Percentiles rank a stretch among this genome's conserved stretches.
phyloP scores from a whole-genome alignment of 2,329 filamentous ascomycete genomes.

The Fusarium tanahbumbuense region DNA sequence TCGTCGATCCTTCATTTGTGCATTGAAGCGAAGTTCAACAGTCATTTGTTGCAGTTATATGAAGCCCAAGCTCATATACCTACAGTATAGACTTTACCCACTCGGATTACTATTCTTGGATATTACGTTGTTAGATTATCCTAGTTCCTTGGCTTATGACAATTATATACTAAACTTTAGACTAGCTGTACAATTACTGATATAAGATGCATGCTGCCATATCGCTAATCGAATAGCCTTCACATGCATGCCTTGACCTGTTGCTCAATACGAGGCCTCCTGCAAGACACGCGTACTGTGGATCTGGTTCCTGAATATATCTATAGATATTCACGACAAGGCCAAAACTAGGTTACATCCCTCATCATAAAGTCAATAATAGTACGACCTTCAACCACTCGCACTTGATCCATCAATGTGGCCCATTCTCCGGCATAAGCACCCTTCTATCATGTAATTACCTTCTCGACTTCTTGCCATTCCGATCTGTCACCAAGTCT shows the following conservation, averaged over 20 bases:
- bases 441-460: too few species aligned
- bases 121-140: not conserved
- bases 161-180: too few species aligned
- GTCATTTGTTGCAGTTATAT: not conserved
- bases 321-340: not conserved
- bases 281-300: conserved; percentile 40
- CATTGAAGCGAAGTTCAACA: not conserved
- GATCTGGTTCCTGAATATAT: not conserved
- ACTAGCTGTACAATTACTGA: not conserved
- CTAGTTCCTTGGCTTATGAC: too few species aligned
- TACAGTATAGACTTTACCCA: not conserved
- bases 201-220: not conserved
- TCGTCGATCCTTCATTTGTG: not conserved
- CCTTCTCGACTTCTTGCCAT: too few species aligned
- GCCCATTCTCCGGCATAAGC: too few species aligned
- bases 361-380: not conserved
- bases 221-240: not conserved
- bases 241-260: not conserved
- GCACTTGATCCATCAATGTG: too few species aligned
- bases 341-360: not conserved
- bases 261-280: conserved; percentile 3
- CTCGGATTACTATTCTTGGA: not conserved
- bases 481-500: too few species aligned
- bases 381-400: not conserved
- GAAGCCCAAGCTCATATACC: not conserved